Base-by-base conservation (phyloP, 805 yeast species). In the Naumovozyma baii region DNA sequence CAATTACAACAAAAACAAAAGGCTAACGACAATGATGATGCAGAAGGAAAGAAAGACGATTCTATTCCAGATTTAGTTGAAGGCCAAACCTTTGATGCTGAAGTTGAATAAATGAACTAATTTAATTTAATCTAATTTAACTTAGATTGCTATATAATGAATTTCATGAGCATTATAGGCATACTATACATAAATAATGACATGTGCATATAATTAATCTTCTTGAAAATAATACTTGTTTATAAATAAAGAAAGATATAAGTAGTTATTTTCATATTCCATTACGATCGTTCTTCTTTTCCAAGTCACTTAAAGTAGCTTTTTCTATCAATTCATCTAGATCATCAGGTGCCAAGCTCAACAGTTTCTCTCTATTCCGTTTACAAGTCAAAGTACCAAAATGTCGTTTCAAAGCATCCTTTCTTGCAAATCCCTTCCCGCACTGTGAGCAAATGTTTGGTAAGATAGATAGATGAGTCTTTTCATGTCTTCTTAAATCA, bases 381-480 rank as follows among this genome's bases (percentile, higher is more conserved):
- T 73, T 75, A 64, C 92, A 83, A 0, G 92, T 81, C 39, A 79
- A 63, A 0, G 92, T 83, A 36, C 80, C 82, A 41, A 67, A 66
- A 57, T 83, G 90, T 49, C 92, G 65, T 55, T 81, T 83, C 48
- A 83, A 64, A 0, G 90, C 90, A 61, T 83, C 92, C 50, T 80
- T 81, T 37, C 92, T 64, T 1, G 90, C 88, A 68, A 83, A 83
- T 0, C 90, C 87, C 54, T 82, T 83, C 25, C 83, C 84, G 63
- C 92, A 83, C 20, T 68, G 61, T 3, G 77, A 73, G 59, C 92
- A 83, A 38, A 81, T 74, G 55, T 83, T 80, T 1, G 90, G 88
- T 4, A 83, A 73, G 3, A 80, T 73, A 20, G 76, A 46, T 34
- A 81, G 61, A 61, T 83, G 92, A 31, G 78, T 83, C 52, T 80